Percentiles rank a stretch among this genome's conserved stretches.
Evolutionary conservation across 2,329 filamentous ascomycete species (phyloP).

Genomic region (Tympanopsis confertula): DNA sequence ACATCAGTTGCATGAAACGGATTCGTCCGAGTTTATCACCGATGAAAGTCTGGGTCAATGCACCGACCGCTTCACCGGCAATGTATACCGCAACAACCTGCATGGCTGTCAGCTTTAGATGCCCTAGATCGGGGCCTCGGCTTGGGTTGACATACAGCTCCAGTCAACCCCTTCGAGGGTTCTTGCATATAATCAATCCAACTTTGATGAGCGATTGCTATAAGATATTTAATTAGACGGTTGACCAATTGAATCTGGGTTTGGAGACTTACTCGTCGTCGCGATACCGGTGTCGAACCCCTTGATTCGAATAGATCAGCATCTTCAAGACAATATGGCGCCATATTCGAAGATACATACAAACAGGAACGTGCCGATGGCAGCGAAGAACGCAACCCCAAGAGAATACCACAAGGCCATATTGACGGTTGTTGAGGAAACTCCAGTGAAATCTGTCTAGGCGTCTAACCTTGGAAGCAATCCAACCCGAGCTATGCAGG

Average conservation of each 20-base stretch:
- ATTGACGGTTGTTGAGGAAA: too few relatives aligned
- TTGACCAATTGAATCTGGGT: background rate
- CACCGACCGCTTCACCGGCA: slow-evolving; percentile 43
- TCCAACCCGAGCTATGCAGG: too few relatives aligned
- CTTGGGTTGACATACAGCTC: slow-evolving; percentile 23
- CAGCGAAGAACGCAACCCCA: slow-evolving; percentile 40
- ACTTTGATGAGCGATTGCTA: slow-evolving; percentile 44
- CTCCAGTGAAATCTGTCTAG: too few relatives aligned
- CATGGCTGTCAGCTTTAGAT: background rate
- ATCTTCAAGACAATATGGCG: too few relatives aligned
- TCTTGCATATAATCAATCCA: slow-evolving; percentile 47
- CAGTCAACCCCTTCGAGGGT: slow-evolving; percentile 40
- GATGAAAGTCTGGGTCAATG: slow-evolving; percentile 36
- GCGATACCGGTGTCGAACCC: slow-evolving; percentile 49
- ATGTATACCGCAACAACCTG: slow-evolving; percentile 46
- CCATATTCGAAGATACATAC: slow-evolving; percentile 25
- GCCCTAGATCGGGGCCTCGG: background rate
- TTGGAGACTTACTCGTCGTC: slow-evolving; percentile 34
- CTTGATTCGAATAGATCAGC: too few relatives aligned
- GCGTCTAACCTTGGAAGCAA: too few relatives aligned
- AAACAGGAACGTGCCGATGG: slow-evolving; percentile 46
- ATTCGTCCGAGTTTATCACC: slow-evolving; percentile 40
- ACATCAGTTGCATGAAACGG: slow-evolving; percentile 40
- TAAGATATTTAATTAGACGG: background rate
- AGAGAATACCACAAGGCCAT: slow-evolving; percentile 32